Evolutionary conservation across 1,284 basidiomycete species (phyloP).

Genomic region (Neotropicomus parvogracilis): DNA sequence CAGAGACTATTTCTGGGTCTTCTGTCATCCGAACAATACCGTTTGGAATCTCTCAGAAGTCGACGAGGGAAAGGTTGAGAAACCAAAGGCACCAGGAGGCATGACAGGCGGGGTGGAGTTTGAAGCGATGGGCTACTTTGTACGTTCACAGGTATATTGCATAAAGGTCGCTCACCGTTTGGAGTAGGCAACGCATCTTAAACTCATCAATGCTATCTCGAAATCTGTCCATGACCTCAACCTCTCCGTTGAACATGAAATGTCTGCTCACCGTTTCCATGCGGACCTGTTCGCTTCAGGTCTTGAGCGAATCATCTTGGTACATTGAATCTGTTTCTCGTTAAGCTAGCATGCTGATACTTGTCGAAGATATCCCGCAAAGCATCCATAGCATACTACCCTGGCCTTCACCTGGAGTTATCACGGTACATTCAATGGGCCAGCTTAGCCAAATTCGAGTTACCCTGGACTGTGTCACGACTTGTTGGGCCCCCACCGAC

Average conservation of each 20-base stretch:
- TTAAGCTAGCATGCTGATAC: conserved; percentile 17
- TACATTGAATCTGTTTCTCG: conserved; percentile 32
- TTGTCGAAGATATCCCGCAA: conserved; percentile 78
- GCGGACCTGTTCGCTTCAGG: conserved; percentile 83
- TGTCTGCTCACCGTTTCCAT: conserved; percentile 79
- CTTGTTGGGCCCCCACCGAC: conserved; percentile 68
- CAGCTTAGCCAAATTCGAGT: conserved; percentile 58
- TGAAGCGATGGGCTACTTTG: conserved; percentile 94
- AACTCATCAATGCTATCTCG: conserved; percentile 76
- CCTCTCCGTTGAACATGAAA: conserved; percentile 61
- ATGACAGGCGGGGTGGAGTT: conserved; percentile 99
- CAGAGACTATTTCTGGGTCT: conserved; percentile 98
- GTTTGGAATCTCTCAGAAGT: conserved; percentile 83
- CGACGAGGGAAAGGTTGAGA: conserved; percentile 81
- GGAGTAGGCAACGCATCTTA: conserved; percentile 77
- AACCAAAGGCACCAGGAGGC: conserved; percentile 91
- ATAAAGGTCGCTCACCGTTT: conserved; percentile 14
- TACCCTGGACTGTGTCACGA: conserved; percentile 72
- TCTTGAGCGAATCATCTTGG: conserved; percentile 77
- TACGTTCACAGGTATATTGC: conserved; percentile 39
- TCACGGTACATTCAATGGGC: conserved; percentile 76
- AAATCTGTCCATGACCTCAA: conserved; percentile 59
- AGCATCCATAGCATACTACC: conserved; percentile 90
- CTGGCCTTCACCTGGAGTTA: conserved; percentile 87
- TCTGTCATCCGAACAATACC: conserved; percentile 92